A percentile compares a stretch with the other conserved stretches of the same genome.
phyloP scores from a whole-genome alignment of 2,329 filamentous ascomycete species.

The Pseudohalonectria lignicola region DNA sequence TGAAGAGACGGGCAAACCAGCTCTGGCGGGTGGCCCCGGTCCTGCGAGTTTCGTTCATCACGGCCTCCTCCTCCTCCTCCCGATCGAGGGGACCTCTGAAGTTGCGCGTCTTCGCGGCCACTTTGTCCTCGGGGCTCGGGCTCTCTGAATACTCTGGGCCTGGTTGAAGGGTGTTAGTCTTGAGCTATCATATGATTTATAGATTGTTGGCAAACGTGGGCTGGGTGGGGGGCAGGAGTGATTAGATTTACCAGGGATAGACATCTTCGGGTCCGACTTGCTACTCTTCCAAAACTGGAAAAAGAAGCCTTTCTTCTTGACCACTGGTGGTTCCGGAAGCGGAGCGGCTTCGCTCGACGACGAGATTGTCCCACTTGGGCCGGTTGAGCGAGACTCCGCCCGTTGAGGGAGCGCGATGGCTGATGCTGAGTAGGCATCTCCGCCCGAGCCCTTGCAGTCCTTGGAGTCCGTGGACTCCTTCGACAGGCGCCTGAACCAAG shows the following conservation, averaged over 20 bases:
- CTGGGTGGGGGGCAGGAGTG: neutral
- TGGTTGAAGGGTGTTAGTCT: constrained; percentile 7
- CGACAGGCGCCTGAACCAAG: constrained; percentile 3
- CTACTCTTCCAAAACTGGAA: constrained; percentile 44
- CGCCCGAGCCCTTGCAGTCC: too few relatives aligned
- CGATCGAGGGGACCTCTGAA: constrained; percentile 1
- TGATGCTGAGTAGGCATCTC: constrained; percentile 1
- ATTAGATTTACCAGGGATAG: constrained; percentile 27
- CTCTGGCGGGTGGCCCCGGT: constrained; percentile 69
- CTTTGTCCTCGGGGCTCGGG: constrained; percentile 12
- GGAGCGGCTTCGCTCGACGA: neutral
- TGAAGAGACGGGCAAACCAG: constrained; percentile 83
- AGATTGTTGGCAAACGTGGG: neutral
- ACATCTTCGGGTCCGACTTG: constrained; percentile 30
- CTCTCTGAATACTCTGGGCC: constrained; percentile 20
- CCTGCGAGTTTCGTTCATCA: too few relatives aligned
- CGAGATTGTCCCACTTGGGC: too few relatives aligned
- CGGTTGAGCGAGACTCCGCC: too few relatives aligned
- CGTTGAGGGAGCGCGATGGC: too few relatives aligned
- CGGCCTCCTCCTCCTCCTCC: constrained; percentile 28
- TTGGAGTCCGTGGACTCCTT: constrained; percentile 1
- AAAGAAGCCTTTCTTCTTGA: constrained; percentile 38
- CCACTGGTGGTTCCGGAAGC: constrained; percentile 3
- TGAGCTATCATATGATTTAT: neutral
- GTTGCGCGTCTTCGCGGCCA: constrained; percentile 11